phyloP scores from a whole-genome alignment of 2,329 filamentous ascomycete species.

The Penicillium sp. region DNA sequence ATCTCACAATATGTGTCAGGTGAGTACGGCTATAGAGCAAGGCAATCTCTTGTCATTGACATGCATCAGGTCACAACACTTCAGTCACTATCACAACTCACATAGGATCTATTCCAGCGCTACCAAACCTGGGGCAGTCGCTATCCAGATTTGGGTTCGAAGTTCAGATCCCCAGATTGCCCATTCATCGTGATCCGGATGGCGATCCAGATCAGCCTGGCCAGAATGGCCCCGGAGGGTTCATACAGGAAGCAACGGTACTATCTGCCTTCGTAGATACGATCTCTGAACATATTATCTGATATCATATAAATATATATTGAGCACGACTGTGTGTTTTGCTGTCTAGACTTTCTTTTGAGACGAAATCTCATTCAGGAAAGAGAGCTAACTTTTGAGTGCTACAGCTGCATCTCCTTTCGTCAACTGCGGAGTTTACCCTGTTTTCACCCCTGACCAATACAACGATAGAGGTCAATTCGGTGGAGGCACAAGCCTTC shows the following conservation, averaged over 20 bases:
- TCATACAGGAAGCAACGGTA: slow-evolving; percentile 80
- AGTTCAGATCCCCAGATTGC: slow-evolving; percentile 71
- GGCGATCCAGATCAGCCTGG: slow-evolving; percentile 33
- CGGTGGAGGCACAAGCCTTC: slow-evolving; percentile 80
- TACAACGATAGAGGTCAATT: slow-evolving; percentile 76
- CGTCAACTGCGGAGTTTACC: slow-evolving; percentile 83
- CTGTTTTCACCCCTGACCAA: slow-evolving; percentile 77
- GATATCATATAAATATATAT: slow-evolving; percentile 16
- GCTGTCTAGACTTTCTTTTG: slow-evolving; percentile 32
- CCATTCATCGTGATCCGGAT: slow-evolving; percentile 56
- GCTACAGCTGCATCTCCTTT: slow-evolving; percentile 72
- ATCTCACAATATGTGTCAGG: slow-evolving; percentile 86
- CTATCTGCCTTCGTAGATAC: slow-evolving; percentile 31
- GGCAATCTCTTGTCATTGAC: slow-evolving; percentile 15
- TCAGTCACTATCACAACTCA: slow-evolving; percentile 76
- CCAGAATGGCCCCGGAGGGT: slow-evolving; percentile 60
- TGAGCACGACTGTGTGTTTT: slow-evolving; percentile 16
- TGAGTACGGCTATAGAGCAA: slow-evolving; percentile 31
- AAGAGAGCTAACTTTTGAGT: slow-evolving; percentile 22
- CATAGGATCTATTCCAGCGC: slow-evolving; percentile 71
- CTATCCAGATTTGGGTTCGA: slow-evolving; percentile 74
- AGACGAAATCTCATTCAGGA: not conserved
- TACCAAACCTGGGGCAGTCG: slow-evolving; percentile 73
- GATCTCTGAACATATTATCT: slow-evolving; percentile 17
- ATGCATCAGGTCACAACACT: slow-evolving; percentile 70